These are phyloP conservation scores for Dactylellina leptospora DNA, from an alignment of 2,329 filamentous ascomycete species.

Conservation along the genomic window DNA sequence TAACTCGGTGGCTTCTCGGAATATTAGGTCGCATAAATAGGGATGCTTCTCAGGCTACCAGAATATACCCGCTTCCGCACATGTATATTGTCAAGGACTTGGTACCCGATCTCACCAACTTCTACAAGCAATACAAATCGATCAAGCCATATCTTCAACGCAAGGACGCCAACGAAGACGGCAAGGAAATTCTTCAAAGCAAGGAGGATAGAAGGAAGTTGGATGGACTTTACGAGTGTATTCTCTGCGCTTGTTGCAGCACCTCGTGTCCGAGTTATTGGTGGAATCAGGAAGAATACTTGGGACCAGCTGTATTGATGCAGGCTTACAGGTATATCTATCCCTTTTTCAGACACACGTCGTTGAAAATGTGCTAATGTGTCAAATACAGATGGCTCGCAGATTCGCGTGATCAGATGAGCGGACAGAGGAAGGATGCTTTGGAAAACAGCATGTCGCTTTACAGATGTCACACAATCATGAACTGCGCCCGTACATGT, in stretches of 20 bases:
- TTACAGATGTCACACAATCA: slow-evolving; percentile 98
- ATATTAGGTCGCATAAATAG: slow-evolving; percentile 85
- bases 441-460: slow-evolving; percentile 99
- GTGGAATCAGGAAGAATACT: slow-evolving; percentile 99
- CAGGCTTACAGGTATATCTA: slow-evolving; percentile 79
- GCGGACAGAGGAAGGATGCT: slow-evolving; percentile 83
- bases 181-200: slow-evolving; percentile 88
- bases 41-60: slow-evolving; percentile 79
- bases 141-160: slow-evolving; percentile 99
- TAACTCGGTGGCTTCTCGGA: not conserved
- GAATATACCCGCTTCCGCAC: slow-evolving; percentile 97
- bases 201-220: slow-evolving; percentile 95
- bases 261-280: slow-evolving; percentile 99
- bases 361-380: not conserved
- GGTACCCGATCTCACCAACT: slow-evolving; percentile 95
- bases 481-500: slow-evolving; percentile 94
- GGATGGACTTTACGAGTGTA: slow-evolving; percentile 98
- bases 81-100: slow-evolving; percentile 99
- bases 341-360: not conserved
- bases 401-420: slow-evolving; percentile 92
- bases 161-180: slow-evolving; percentile 82
- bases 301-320: slow-evolving; percentile 92
- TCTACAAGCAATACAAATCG: slow-evolving; percentile 99
- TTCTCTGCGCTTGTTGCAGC: slow-evolving; percentile 98
- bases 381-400: slow-evolving; percentile 73